Evolutionary conservation across 2,329 filamentous ascomycete species (phyloP), one percentile per base, ranked within the genome.

Genomic region (Diplodia sapinea): DNA sequence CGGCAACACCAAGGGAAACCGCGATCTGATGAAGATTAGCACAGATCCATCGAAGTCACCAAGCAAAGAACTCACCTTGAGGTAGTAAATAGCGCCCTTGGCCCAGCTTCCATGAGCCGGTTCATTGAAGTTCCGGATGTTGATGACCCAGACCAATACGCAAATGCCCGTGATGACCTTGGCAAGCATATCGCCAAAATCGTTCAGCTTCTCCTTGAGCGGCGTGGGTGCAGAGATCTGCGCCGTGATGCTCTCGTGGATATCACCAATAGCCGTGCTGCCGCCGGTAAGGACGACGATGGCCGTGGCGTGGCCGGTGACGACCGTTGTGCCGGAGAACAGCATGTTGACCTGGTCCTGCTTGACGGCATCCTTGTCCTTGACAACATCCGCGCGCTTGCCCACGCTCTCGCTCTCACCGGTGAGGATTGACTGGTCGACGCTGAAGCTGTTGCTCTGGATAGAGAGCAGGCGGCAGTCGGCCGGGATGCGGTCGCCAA

Each of bases 131-230:
- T 99, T 93, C 75, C 92, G 90, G 73, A 98, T 92, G 82, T 99
- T 99, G 85, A 99, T 99, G 69, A 98, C 84, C 95, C 95, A 99
- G 74, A 99, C 95, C 68, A 97, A 83, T 71, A 98, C 84, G 80
- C 96, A 99, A 75, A 99, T 99, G 70, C 94, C 91, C 7, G 94
- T 98, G 72, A 99, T 99, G 70, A 98, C 95, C 85, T 98, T 99
- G 74, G 96, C 96, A 70, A 99, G 85, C 77, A 87, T 90, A 81
- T 99, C 95, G 70, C 95, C 96, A 77, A 99, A 99, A 75, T 98
- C 93, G 79, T 99, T 97, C 70, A 99, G 86, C 84, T 99, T 99
- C 85, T 99, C 93, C 85, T 99, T 99, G 73, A 99, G 82, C 15
- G 95, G 95, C 0, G 95, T 99, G 0, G 95, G 95, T 78, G 97